A percentile compares a stretch with the other conserved stretches of the same genome.
Conservation (phyloP, 1,284 basidiomycete species). For the Puccinia triticina region DNA sequence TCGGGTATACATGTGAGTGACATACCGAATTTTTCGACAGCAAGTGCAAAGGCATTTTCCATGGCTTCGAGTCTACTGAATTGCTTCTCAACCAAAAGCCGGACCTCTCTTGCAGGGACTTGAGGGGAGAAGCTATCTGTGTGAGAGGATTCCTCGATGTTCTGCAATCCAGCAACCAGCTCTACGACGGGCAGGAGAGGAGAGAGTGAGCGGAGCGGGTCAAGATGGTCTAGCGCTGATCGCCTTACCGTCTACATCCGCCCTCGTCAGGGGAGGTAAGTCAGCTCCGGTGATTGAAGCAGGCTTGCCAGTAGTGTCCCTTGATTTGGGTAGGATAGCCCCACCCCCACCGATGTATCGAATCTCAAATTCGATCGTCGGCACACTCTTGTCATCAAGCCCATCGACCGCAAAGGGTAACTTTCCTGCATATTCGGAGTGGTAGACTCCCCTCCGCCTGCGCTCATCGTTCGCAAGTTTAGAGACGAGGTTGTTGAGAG, state of each 20-base stretch:
- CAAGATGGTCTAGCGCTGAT: not conserved
- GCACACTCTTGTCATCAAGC: slow-evolving; percentile 47
- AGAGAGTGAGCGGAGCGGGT: not conserved
- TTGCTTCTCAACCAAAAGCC: slow-evolving; percentile 46
- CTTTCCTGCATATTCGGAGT: slow-evolving; percentile 55
- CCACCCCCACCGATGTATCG: slow-evolving; percentile 16
- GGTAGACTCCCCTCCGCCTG: slow-evolving; percentile 53
- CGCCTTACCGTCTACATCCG: slow-evolving; percentile 53
- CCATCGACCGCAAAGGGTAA: slow-evolving; percentile 57
- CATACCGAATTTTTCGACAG: slow-evolving; percentile 42
- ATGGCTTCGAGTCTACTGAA: slow-evolving; percentile 41
- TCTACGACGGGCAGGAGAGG: not conserved
- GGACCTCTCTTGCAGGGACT: slow-evolving; percentile 29
- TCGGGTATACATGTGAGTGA: not conserved
- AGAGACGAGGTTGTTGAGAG: slow-evolving; percentile 51
- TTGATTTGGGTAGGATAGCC: slow-evolving; percentile 3
- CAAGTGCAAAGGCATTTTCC: slow-evolving; percentile 49
- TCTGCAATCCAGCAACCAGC: slow-evolving; percentile 20
- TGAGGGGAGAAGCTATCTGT: slow-evolving; percentile 9
- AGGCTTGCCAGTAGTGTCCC: slow-evolving; percentile 53
- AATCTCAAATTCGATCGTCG: slow-evolving; percentile 48
- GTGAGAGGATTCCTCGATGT: slow-evolving; percentile 34
- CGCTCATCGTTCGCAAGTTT: slow-evolving; percentile 54
- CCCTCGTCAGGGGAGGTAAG: slow-evolving; percentile 54
- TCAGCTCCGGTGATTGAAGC: slow-evolving; percentile 49